Conservation (phyloP, 768 basidiomycete genomes). For the Tulasnella calospora region DNA sequence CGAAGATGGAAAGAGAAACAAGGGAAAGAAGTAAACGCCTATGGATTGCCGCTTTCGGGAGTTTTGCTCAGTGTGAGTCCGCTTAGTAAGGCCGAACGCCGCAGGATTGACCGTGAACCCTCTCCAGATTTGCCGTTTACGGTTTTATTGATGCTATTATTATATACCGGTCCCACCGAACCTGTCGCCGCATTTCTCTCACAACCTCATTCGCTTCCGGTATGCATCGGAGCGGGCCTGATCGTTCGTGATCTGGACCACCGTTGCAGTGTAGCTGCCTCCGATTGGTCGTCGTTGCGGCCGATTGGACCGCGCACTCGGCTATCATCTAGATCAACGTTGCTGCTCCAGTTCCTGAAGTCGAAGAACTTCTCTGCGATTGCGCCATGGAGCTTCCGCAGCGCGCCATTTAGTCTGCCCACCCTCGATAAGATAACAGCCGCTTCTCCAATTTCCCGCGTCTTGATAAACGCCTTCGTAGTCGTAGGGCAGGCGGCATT, state of each 20-base stretch:
- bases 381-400: background rate
- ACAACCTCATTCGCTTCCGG: background rate
- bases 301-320: background rate
- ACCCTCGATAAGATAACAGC: background rate
- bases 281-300: background rate
- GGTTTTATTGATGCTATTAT: background rate
- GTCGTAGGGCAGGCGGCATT: background rate
- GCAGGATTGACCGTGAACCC: background rate
- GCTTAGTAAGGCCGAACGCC: background rate
- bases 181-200: background rate
- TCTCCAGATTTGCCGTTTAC: background rate
- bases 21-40: background rate
- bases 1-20: constrained; percentile 13
- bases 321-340: background rate
- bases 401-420: background rate
- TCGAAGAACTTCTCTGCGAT: background rate
- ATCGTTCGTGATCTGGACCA: background rate
- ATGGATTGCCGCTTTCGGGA: background rate
- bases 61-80: background rate
- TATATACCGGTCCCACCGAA: background rate
- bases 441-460: background rate
- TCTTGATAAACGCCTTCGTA: background rate
- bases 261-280: background rate
- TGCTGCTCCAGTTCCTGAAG: background rate
- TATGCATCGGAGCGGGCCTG: background rate